phyloP scores from a whole-genome alignment of 345 rosid genomes.

The Populus davidiana region DNA sequence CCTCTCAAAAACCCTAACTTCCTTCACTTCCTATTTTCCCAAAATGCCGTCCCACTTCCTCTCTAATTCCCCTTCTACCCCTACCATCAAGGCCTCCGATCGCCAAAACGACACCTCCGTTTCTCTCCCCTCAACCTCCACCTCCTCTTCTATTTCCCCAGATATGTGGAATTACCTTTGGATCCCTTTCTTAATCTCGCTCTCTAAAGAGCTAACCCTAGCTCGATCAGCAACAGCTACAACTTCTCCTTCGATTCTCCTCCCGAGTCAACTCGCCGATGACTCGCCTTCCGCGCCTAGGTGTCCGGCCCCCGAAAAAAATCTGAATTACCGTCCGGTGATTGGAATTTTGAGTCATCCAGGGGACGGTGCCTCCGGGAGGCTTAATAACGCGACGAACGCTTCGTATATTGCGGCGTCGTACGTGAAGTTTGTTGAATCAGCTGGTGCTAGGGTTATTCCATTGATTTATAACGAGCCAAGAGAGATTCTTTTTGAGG shows the following conservation, averaged over 20 bases:
- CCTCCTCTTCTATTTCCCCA: conserved; percentile 22
- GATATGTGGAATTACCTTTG: conserved; percentile 48
- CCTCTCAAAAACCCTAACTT: neutral
- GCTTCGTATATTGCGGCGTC: conserved; percentile 77
- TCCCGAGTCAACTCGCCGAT: conserved; percentile 40
- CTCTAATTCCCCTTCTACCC: conserved; percentile 31
- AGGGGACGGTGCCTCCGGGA: conserved; percentile 86
- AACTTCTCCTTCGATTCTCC: conserved; percentile 24
- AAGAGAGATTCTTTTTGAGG: conserved; percentile 58
- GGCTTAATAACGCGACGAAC: conserved; percentile 51
- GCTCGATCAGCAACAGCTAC: conserved; percentile 21
- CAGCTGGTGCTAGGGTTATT: conserved; percentile 87
- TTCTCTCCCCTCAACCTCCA: conserved; percentile 23
- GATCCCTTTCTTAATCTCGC: conserved; percentile 44
- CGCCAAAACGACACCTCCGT: conserved; percentile 30
- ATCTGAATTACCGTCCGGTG: conserved; percentile 71
- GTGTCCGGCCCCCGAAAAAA: conserved; percentile 48
- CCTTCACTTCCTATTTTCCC: conserved; percentile 10
- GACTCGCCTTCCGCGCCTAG: conserved; percentile 22
- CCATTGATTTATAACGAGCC: conserved; percentile 83
- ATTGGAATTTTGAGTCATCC: conserved; percentile 83
- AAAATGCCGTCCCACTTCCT: conserved; percentile 35
- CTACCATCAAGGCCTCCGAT: conserved; percentile 10
- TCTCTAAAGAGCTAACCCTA: conserved; percentile 42
- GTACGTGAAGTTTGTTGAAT: conserved; percentile 83